Conservation (phyloP, 2,329 filamentous ascomycete species). For the Clonostachys byssicola region DNA sequence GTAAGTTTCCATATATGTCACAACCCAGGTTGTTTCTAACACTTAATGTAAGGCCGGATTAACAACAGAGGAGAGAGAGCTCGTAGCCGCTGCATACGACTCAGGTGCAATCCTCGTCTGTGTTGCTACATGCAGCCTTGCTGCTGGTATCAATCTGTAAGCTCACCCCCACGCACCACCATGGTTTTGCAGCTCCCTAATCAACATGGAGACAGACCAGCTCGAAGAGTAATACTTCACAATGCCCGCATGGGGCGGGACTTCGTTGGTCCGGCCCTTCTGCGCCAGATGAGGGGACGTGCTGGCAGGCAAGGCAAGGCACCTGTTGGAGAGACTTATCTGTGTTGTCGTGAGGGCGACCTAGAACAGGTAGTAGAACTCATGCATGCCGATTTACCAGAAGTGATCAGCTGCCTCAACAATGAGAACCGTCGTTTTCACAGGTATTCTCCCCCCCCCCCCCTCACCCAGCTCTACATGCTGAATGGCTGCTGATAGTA, state of each 20-base stretch:
- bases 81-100: constrained; percentile 70
- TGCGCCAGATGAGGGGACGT: constrained; percentile 76
- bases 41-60: constrained; percentile 50
- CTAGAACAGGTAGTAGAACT: constrained; percentile 66
- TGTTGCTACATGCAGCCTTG: constrained; percentile 73
- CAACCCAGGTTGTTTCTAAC: constrained; percentile 1
- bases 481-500: constrained; percentile 7
- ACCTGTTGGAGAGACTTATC: constrained; percentile 71
- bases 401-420: constrained; percentile 63
- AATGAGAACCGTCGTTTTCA: constrained; percentile 66
- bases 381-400: constrained; percentile 68
- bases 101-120: constrained; percentile 63
- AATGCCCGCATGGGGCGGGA: constrained; percentile 73
- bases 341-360: constrained; percentile 67
- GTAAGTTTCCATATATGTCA: constrained; percentile 16
- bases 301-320: constrained; percentile 78
- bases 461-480: not conserved
- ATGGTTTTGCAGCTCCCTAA: not conserved
- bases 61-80: constrained; percentile 70
- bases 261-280: constrained; percentile 72
- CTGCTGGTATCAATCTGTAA: constrained; percentile 74
- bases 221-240: constrained; percentile 71
- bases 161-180: constrained; percentile 4
- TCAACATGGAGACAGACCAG: constrained; percentile 32
- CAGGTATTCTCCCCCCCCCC: constrained; percentile 38